Conservation (phyloP, 2,329 filamentous ascomycete species). For the Botrytis tulipae region DNA sequence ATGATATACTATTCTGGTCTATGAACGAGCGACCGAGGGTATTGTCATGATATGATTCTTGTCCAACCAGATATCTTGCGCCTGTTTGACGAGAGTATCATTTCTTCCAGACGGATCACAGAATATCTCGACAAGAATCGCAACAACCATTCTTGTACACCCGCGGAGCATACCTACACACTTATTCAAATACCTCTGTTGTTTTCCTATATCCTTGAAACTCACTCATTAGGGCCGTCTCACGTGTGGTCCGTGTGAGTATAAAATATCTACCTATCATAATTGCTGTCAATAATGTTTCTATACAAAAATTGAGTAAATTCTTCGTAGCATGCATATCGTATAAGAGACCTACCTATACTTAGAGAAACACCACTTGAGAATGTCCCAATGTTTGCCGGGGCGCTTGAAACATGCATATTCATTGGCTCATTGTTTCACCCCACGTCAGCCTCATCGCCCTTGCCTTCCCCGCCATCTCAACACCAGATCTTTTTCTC, state of each 20-base stretch:
- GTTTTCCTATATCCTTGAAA: background rate
- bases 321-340: background rate
- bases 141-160: background rate
- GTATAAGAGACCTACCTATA: background rate
- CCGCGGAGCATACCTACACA: background rate
- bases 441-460: conserved; percentile 18
- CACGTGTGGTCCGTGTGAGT: conserved; percentile 10
- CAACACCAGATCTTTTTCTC: conserved; percentile 4
- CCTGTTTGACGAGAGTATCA: background rate
- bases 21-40: background rate
- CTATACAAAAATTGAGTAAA: background rate
- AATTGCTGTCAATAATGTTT: background rate
- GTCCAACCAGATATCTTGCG: background rate
- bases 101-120: background rate
- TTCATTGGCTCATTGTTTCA: conserved; percentile 14
- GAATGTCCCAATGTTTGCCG: conserved; percentile 12
- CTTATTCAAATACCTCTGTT: background rate
- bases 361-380: background rate
- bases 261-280: background rate
- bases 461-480: conserved; percentile 10
- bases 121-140: no score
- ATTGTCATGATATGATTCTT: background rate
- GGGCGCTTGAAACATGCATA: conserved; percentile 11
- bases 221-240: background rate
- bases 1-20: background rate